Percentiles rank a stretch among this genome's conserved stretches.
phyloP scores from a whole-genome alignment of 352 stramenopile species.

The Globisporangium alternatum region DNA sequence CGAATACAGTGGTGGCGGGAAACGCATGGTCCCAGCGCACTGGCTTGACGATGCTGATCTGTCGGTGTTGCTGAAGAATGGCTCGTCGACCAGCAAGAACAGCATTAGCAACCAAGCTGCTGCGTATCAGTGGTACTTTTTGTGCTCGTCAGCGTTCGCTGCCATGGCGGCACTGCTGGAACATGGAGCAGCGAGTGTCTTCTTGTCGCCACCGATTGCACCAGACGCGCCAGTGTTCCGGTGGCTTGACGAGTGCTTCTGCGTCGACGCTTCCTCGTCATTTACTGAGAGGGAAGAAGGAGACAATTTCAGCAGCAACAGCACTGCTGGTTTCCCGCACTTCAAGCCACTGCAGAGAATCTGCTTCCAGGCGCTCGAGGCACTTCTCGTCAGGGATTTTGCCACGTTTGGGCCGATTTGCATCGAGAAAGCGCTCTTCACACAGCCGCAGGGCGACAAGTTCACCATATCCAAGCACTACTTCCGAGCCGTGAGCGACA shows the following conservation, averaged over 20 bases:
- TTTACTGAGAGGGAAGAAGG: not conserved
- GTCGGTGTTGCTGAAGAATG: not conserved
- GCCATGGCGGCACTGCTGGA: conserved; percentile 19
- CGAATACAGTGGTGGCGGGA: conserved; percentile 5
- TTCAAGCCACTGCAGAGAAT: conserved; percentile 44
- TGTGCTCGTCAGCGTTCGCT: conserved; percentile 31
- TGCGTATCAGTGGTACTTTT: conserved; percentile 29
- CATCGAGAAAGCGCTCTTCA: conserved; percentile 42
- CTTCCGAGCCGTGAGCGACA: conserved; percentile 24
- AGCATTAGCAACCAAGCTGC: conserved; percentile 7
- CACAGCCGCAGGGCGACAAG: conserved; percentile 21
- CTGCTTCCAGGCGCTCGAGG: conserved; percentile 30
- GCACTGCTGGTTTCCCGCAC: conserved; percentile 20
- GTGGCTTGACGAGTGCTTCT: conserved; percentile 68
- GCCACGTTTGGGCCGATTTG: conserved; percentile 26
- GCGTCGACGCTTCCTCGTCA: conserved; percentile 22
- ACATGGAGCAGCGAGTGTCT: conserved; percentile 8
- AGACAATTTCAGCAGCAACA: not conserved
- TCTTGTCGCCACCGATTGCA: conserved; percentile 18
- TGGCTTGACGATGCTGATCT: conserved; percentile 45
- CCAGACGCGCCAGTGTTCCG: conserved; percentile 23
- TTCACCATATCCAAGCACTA: conserved; percentile 42
- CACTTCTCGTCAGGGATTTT: conserved; percentile 34
- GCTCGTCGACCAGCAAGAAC: not conserved
- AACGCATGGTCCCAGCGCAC: conserved; percentile 34